phyloP scores from a whole-genome alignment of 352 stramenopile species.

The Pythium inflatum region DNA sequence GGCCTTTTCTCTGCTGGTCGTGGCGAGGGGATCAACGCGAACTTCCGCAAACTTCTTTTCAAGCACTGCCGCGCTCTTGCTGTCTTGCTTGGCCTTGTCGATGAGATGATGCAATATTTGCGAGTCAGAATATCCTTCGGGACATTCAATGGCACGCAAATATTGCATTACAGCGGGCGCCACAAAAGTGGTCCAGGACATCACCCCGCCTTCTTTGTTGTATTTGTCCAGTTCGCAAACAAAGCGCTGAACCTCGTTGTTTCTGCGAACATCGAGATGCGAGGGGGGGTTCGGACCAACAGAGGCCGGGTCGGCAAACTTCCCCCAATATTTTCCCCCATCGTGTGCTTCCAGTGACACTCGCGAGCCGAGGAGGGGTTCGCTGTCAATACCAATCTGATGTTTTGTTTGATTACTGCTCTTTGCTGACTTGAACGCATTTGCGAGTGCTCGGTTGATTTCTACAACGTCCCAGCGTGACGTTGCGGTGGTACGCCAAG shows the following conservation, averaged over 20 bases:
- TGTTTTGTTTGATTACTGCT: too few relatives aligned
- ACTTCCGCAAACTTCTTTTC: conserved; percentile 6
- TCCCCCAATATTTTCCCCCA: too few relatives aligned
- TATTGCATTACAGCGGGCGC: not conserved
- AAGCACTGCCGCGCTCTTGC: not conserved
- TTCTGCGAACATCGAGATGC: too few relatives aligned
- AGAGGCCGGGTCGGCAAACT: too few relatives aligned
- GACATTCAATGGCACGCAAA: not conserved
- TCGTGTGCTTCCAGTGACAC: too few relatives aligned
- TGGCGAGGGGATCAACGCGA: not conserved
- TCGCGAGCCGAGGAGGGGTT: too few relatives aligned
- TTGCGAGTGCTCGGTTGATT: too few relatives aligned
- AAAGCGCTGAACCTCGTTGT: conserved; percentile 1
- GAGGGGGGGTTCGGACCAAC: too few relatives aligned
- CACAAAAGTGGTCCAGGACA: not conserved
- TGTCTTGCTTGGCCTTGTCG: not conserved
- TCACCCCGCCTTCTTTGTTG: not conserved
- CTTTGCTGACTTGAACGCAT: too few relatives aligned
- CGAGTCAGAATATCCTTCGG: not conserved
- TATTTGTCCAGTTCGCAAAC: not conserved
- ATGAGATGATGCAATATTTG: not conserved
- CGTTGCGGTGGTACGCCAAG: too few relatives aligned
- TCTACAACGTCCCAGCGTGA: too few relatives aligned
- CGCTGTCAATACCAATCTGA: too few relatives aligned
- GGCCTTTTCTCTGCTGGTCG: not conserved